A percentile compares a stretch with the other conserved stretches of the same genome.
phyloP scores from a whole-genome alignment of 2,329 filamentous ascomycete genomes.

The Curvularia sp. region DNA sequence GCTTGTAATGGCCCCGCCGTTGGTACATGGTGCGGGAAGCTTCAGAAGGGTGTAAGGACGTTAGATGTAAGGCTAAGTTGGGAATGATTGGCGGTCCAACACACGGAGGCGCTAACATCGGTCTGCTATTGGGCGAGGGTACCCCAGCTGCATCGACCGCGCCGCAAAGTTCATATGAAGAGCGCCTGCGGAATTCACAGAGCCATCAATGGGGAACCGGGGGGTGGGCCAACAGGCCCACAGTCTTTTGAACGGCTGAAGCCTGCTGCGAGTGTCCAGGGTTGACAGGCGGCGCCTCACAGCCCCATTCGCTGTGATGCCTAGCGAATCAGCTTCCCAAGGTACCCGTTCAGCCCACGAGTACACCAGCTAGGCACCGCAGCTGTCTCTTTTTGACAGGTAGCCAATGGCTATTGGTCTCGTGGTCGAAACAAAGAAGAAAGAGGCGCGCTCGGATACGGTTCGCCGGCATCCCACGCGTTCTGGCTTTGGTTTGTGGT shows the following conservation, averaged over 20 bases:
- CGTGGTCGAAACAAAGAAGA: slow-evolving; percentile 12
- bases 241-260: slow-evolving; percentile 14
- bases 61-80: slow-evolving; percentile 14
- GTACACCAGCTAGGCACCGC: slow-evolving; percentile 13
- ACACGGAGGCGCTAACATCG: slow-evolving; percentile 24
- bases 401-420: slow-evolving; percentile 1
- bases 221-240: slow-evolving; percentile 16
- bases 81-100: slow-evolving; percentile 20
- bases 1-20: slow-evolving; percentile 22
- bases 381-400: slow-evolving; percentile 8
- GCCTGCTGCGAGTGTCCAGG: slow-evolving; percentile 11
- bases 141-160: slow-evolving; percentile 19
- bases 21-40: slow-evolving; percentile 29
- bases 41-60: slow-evolving; percentile 18
- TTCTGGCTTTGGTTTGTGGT: slow-evolving; percentile 9
- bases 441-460: slow-evolving; percentile 11
- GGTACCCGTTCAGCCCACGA: slow-evolving; percentile 12
- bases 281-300: slow-evolving; percentile 9
- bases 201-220: slow-evolving; percentile 18
- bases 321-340: slow-evolving; percentile 19
- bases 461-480: slow-evolving; percentile 9
- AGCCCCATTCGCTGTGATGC: slow-evolving; percentile 15
- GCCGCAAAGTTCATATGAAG: slow-evolving; percentile 27
- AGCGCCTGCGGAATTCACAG: slow-evolving; percentile 22
- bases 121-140: slow-evolving; percentile 20